These are phyloP conservation scores for Colletotrichum cereale DNA, from an alignment of 2,329 filamentous ascomycete species.

Conservation along the genomic window DNA sequence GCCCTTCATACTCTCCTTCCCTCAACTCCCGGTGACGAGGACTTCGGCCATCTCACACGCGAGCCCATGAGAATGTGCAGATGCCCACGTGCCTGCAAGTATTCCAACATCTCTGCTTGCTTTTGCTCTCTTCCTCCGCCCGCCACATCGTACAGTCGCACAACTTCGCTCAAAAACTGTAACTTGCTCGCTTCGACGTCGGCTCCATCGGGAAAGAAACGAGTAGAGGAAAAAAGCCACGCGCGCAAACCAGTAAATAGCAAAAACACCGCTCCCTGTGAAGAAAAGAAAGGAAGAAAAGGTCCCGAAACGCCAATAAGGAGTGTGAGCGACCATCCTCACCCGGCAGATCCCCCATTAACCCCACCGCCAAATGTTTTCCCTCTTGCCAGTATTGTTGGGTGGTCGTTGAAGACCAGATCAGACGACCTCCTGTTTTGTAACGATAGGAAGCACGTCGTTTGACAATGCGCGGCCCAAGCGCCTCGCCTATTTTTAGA, in stretches of 20 bases:
- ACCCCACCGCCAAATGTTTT: slow-evolving; percentile 5
- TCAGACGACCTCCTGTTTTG: slow-evolving; percentile 18
- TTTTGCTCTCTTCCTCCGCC: slow-evolving; percentile 23
- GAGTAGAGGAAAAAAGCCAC: slow-evolving; percentile 7
- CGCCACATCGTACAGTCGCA: slow-evolving; percentile 39
- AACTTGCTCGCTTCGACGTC: slow-evolving; percentile 18
- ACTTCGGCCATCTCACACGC: slow-evolving; percentile 5
- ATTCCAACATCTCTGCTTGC: slow-evolving; percentile 30
- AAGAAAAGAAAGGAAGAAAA: not conserved
- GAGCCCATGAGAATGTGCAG: slow-evolving; percentile 11
- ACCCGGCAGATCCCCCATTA: slow-evolving; percentile 36
- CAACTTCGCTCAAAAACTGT: slow-evolving; percentile 31
- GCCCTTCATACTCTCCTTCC: not conserved
- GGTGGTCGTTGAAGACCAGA: slow-evolving; percentile 26
- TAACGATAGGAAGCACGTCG: slow-evolving; percentile 1
- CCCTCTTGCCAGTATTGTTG: slow-evolving; percentile 31
- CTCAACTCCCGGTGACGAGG: not conserved
- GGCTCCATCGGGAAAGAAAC: slow-evolving; percentile 5
- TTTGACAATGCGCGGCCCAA: not conserved
- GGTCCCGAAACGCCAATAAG: slow-evolving; percentile 38
- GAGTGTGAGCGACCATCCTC: slow-evolving; percentile 39
- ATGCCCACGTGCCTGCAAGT: slow-evolving; percentile 18
- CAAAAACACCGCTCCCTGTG: slow-evolving; percentile 38
- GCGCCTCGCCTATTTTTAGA: slow-evolving; percentile 1
- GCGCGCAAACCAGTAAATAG: slow-evolving; percentile 26